Base-by-base conservation (phyloP, 2,329 filamentous ascomycete species). In the Helotiales sp. region DNA sequence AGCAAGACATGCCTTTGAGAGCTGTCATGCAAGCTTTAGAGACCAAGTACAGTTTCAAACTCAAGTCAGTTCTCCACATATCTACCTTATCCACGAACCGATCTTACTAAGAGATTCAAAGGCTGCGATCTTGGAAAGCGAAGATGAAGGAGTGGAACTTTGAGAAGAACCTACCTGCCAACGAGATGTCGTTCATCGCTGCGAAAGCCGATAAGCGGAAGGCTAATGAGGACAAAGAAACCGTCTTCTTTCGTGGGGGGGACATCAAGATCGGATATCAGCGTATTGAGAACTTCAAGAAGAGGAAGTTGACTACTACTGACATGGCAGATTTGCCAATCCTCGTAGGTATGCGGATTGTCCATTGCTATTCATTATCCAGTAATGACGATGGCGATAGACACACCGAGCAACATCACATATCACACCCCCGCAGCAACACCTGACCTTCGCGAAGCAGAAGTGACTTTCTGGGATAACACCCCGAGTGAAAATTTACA, bases 91-190 rank as follows among this genome's bases (percentile, higher is more conserved):
- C 3, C 2, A 6, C 3, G 7, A 17, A 1, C 13, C 4, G 7
- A 17, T 34, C 34, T 60, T 20, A 50, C 47, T n/a, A 43, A 17
- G 26, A 17, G 24, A 26, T 10, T 17, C 8, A 4, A 30, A 68
- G 66, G 47, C 32, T 45, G 26, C 62, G 66, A 8, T 59, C 65
- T 15, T 68, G 66, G 66, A 65, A 65, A 26, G n/a, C 52, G 7
- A 68, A 68, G 22, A 4, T 68, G 1, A 63, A 68, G n/a, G 45
- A 68, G 59, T 68, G 66, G 66, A 43, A 32, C 2, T 68, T 68
- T 17, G 43, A 63, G 22, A 70, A 68, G 50, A 65, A 64, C 10
- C 50, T 70, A 3, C 65, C 68, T 10, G 40, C 60, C 1, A 60
- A 58, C 13, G 59, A 63, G 13, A 66, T 65, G 59, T 11, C 15